Base-by-base conservation (phyloP, 345 rosid genomes). In the Salix koriyanagi region DNA sequence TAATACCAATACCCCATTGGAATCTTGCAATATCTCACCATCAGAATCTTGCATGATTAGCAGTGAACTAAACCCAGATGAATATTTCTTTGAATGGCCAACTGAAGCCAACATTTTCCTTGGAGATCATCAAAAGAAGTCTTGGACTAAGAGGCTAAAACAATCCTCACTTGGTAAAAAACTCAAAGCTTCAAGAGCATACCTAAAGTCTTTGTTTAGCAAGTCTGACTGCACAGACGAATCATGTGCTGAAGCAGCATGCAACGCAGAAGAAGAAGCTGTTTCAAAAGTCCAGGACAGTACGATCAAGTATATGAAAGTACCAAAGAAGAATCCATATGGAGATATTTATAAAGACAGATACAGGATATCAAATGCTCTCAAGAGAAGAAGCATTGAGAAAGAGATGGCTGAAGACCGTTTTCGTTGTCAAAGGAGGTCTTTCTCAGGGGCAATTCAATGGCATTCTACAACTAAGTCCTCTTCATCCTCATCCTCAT, bases 381-480 rank as follows among this genome's bases (percentile, higher is more conserved):
- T 81, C 67, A 34, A 64, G 73, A 84, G 86, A 48, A 86, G 82
- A 48, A 86, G 82, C 69, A 70, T 81, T 62, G 90, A 86, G 77
- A 83, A 75, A 46, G 78, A 82, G 41, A 83, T 77, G 80, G 65
- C 77, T 52, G 79, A 74, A 39, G 88, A 83, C 62, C 75, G 75
- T 69, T 83, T 44, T 23, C 67, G 74, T 61, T 73, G 72, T 62
- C 96, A 91, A 50, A 88, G 99, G 42, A 92, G 89, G 84, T 93
- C 98, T 0, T 96, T 91, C 81, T 92, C 99, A 16, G 96, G 94
- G 12, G 96, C 85, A 23, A 87, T 93, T 74, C 94, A 87, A 42
- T 73, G 90, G 75, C 91, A 88, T 78, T 87, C 89, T 19, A 69
- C 76, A 28, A 61, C 81, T 13, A 92, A 87, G 79, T 84, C 84